Evolutionary conservation across 306 rosid genomes (phyloP).

Genomic region (Dicorynia guianensis): DNA sequence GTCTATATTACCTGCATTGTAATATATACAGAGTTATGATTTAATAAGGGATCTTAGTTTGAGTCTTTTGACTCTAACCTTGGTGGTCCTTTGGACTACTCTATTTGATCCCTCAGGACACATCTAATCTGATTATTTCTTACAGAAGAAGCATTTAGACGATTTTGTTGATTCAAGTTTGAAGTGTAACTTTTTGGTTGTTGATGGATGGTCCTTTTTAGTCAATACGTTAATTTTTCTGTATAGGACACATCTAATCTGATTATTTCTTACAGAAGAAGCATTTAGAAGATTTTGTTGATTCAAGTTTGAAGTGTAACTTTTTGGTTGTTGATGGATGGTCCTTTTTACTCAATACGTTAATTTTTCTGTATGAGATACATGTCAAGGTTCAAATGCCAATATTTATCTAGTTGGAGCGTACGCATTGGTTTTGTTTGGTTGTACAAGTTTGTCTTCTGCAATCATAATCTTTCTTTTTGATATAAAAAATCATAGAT

Average conservation of each 20-base stretch:
- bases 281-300: background rate
- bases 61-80: background rate
- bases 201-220: background rate
- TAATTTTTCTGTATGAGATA: too few relatives aligned
- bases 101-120: background rate
- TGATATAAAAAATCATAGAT: background rate
- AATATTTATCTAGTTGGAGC: background rate
- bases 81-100: background rate
- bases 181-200: background rate
- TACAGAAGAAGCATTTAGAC: background rate
- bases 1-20: background rate
- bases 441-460: background rate
- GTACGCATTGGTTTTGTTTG: background rate
- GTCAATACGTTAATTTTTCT: too few relatives aligned
- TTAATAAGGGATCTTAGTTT: background rate
- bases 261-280: background rate
- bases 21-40: background rate
- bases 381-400: background rate
- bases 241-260: background rate
- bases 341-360: background rate
- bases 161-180: background rate
- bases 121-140: background rate
- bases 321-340: background rate
- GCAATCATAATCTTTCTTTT: background rate
- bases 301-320: background rate